Base-by-base conservation (phyloP, 148 eudicot genomes). In the Rhododendron ovatum region DNA sequence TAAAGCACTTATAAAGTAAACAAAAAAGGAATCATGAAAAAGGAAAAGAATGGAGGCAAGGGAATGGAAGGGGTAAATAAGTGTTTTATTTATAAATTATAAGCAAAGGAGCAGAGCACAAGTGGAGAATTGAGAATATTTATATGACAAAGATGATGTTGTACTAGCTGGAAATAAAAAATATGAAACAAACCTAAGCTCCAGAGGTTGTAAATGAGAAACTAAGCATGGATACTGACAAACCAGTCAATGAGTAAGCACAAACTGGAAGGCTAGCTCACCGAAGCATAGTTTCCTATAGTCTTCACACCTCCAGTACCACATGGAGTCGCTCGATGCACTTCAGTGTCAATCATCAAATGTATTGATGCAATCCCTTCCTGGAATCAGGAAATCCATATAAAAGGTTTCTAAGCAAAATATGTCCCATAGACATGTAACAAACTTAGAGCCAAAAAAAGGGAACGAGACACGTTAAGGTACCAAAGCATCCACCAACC, bases 281-380 rank as follows among this genome's bases (percentile, higher is more conserved):
- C 99, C 69, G 98, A 94, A 81, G 98, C 99, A 89, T 97, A 97
- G 82, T 97, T 97, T 85, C 99, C 99, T 43, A 97, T 91, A 75
- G 94, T 93, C 90, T 97, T 97, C 43, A 97, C 96, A 84, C 96
- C 98, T 87, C 98, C 98, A 47, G 99, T 97, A 82, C 99, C 99
- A 87, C 99, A 98, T 83, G 99, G 99, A 77, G 93, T 90, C 85
- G 99, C 99, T 85, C 98, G 94, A 88, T 97, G 99, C 90, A 97
- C 89, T 87, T 97, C 95, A 80, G 93, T 95, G 90, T 97, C 98
- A 87, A 97, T 90, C 78, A 95, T 86, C 93, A 97, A 88, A 89
- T 95, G 93, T 81, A 97, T 95, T 85, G 98, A 98, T 48, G 98
- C 93, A 84, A 95, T 91, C 83, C 98, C 98, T 91, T 92, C 98